These are phyloP conservation scores for Candida coquimbonensis DNA, from an alignment of 805 yeast genomes.

Conservation along the genomic window DNA sequence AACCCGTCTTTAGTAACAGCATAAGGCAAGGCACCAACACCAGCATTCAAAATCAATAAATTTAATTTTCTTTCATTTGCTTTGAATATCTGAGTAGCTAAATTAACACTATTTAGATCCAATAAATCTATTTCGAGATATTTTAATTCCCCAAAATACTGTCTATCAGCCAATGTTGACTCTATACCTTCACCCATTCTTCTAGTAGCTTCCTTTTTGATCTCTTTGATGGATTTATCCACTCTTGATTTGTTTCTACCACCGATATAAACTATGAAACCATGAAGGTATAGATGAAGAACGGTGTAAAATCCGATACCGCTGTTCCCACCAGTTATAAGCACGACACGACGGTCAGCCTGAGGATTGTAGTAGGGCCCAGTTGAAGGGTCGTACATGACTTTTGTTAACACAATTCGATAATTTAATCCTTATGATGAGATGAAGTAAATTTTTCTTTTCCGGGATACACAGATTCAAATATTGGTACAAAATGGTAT, in stretches of 20 bases:
- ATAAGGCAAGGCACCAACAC: conserved; percentile 72
- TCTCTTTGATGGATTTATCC: conserved; percentile 46
- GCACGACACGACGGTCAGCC: conserved; percentile 50
- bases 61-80: conserved; percentile 44
- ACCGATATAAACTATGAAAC: conserved; percentile 66
- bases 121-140: conserved; percentile 49
- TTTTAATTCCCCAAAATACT: conserved; percentile 41
- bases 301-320: conserved; percentile 79
- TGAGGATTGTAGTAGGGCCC: conserved; percentile 55
- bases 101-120: conserved; percentile 36
- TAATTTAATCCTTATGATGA: too few relatives aligned
- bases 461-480: not conserved
- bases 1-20: conserved; percentile 58
- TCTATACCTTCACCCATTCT: conserved; percentile 9
- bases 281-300: conserved; percentile 71
- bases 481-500: too few relatives aligned
- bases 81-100: conserved; percentile 41
- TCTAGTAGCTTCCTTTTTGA: conserved; percentile 45
- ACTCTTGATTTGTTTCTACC: conserved; percentile 59
- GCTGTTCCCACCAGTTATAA: conserved; percentile 76
- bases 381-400: conserved; percentile 6
- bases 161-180: conserved; percentile 13
- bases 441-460: not conserved
- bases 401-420: not conserved
- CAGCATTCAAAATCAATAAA: conserved; percentile 70